Percentiles rank a stretch among this genome's conserved stretches.
Evolutionary conservation across 768 basidiomycete genomes (phyloP).

Genomic region (Amanita muscaria): DNA sequence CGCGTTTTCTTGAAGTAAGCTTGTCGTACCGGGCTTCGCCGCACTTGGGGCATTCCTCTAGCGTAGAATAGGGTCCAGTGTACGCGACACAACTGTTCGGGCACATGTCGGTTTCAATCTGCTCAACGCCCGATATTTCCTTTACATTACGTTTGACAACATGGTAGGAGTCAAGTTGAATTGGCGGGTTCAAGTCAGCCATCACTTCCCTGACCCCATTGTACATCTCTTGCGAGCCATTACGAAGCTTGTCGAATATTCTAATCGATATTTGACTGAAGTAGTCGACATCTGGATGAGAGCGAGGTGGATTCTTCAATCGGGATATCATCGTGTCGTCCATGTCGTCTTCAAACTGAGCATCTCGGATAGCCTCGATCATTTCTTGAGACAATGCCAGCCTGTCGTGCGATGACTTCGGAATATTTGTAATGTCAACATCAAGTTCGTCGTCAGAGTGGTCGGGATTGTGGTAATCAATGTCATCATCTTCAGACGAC

Average conservation of each 20-base stretch:
- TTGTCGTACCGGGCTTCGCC: not conserved
- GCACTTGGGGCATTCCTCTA: not conserved
- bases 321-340: not conserved
- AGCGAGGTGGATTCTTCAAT: not conserved
- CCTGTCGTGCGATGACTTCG: not conserved
- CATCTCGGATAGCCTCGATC: conserved; percentile 1
- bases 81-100: conserved; percentile 4
- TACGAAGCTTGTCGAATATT: not conserved
- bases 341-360: conserved; percentile 4
- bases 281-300: not conserved
- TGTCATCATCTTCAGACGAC: no score
- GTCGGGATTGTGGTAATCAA: no score
- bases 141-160: not conserved
- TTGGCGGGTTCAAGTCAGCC: not conserved
- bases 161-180: not conserved
- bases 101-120: conserved; percentile 5
- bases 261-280: not conserved
- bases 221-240: not conserved
- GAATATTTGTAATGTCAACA: not conserved
- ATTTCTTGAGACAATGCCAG: conserved; percentile 3
- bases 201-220: not conserved
- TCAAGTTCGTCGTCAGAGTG: no score
- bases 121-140: not conserved
- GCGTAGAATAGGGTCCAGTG: not conserved
- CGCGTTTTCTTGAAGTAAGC: not conserved